Conservation (phyloP, 257 asterid species). For the Anisodus tanguticus region DNA sequence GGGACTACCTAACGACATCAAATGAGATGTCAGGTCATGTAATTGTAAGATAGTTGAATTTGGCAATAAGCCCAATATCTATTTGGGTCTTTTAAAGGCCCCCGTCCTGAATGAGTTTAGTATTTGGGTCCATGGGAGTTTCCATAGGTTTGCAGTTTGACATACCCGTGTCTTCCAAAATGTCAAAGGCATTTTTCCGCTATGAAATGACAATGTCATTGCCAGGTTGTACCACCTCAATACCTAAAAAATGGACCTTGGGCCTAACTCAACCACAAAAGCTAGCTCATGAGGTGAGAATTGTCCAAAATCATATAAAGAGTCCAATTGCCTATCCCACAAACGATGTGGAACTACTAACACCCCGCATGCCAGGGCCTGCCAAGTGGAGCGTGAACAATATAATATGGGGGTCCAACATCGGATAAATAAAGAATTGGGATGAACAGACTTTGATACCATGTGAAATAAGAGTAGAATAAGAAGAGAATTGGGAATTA, state of each 20-base stretch:
- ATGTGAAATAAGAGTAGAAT: no score
- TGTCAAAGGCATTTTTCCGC: neutral
- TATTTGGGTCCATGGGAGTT: neutral
- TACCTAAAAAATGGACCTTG: neutral
- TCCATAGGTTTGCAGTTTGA: neutral
- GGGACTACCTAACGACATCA: constrained; percentile 7
- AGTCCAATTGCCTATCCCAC: neutral
- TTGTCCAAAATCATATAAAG: neutral
- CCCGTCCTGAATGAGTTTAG: neutral
- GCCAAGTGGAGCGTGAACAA: neutral
- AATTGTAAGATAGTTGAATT: neutral
- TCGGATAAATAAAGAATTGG: neutral
- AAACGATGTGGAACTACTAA: neutral
- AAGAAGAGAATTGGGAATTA: no score
- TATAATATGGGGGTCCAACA: neutral
- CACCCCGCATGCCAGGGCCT: neutral
- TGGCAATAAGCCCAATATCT: neutral
- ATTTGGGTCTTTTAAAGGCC: no score
- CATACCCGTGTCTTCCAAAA: neutral
- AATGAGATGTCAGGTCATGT: neutral
- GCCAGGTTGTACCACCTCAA: neutral
- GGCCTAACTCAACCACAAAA: neutral
- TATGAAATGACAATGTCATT: neutral
- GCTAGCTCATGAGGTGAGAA: neutral
- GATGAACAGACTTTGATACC: no score